These are phyloP conservation scores for Pholiota molesta DNA, from an alignment of 768 basidiomycete genomes.

Conservation along the genomic window DNA sequence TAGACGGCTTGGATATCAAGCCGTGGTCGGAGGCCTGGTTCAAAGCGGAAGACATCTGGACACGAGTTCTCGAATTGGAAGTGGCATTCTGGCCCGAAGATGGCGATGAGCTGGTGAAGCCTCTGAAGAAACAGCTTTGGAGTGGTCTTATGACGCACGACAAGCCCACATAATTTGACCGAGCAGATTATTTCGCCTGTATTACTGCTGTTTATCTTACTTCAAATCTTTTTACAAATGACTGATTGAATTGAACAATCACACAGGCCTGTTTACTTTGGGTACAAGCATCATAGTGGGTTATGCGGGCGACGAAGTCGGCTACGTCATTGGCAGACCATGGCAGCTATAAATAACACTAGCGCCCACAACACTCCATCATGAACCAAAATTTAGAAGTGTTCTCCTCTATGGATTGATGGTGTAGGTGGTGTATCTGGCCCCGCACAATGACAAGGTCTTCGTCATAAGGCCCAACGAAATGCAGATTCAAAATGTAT, in stretches of 20 bases:
- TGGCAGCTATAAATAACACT: background rate
- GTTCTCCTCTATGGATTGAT: background rate
- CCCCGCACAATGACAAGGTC: background rate
- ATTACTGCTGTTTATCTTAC: too few species aligned
- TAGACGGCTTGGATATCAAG: slow-evolving; percentile 44
- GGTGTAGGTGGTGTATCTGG: background rate
- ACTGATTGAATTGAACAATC: too few species aligned
- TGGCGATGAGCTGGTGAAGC: slow-evolving; percentile 33
- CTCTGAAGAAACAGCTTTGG: slow-evolving; percentile 8
- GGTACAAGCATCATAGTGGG: too few species aligned
- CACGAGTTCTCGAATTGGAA: slow-evolving; percentile 62
- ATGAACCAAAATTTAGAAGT: background rate
- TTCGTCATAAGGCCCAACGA: background rate
- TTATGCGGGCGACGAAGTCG: too few species aligned
- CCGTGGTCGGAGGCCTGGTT: slow-evolving; percentile 37
- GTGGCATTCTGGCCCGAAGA: slow-evolving; percentile 59
- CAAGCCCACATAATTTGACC: slow-evolving; percentile 9
- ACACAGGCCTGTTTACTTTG: too few species aligned
- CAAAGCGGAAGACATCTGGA: slow-evolving; percentile 56
- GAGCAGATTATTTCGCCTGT: background rate
- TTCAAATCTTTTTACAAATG: too few species aligned
- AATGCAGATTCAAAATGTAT: background rate
- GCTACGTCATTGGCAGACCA: too few species aligned
- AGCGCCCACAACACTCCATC: background rate
- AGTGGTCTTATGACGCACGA: background rate